phyloP scores from a whole-genome alignment of 2,329 filamentous ascomycete species.

The Aphanoascus verrucosus region DNA sequence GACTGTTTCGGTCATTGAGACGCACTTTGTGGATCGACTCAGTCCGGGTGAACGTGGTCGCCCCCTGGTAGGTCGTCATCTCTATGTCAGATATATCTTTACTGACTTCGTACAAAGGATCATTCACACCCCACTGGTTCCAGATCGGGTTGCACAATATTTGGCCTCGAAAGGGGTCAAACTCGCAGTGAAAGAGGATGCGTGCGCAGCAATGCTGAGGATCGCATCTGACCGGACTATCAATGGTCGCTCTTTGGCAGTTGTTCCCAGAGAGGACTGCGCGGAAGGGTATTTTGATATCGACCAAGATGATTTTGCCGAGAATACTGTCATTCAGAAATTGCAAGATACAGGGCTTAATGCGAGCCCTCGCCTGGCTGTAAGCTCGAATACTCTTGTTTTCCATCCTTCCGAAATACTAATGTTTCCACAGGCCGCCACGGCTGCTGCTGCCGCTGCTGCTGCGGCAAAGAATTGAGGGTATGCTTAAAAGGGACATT shows the following conservation, averaged over 20 bases:
- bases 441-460: neutral
- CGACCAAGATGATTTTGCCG: slow-evolving; percentile 28
- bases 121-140: slow-evolving; percentile 7
- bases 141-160: slow-evolving; percentile 25
- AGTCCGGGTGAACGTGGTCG: slow-evolving; percentile 30
- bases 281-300: slow-evolving; percentile 27
- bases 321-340: slow-evolving; percentile 29
- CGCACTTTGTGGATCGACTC: slow-evolving; percentile 22
- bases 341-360: slow-evolving; percentile 50
- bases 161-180: slow-evolving; percentile 31
- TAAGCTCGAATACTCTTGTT: neutral
- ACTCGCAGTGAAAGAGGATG: slow-evolving; percentile 29
- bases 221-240: slow-evolving; percentile 24
- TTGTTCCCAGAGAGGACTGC: slow-evolving; percentile 26
- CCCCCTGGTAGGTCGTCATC: slow-evolving; percentile 30
- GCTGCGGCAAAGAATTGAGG: neutral
- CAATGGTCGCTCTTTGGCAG: slow-evolving; percentile 25
- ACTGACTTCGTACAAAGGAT: neutral
- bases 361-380: slow-evolving; percentile 37
- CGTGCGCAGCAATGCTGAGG: slow-evolving; percentile 24
- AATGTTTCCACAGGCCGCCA: neutral
- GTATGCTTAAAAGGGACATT: too few species aligned
- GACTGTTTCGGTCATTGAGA: slow-evolving; percentile 30
- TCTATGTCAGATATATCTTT: slow-evolving; percentile 15
- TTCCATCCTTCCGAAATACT: neutral